These are phyloP conservation scores for Wickerhamomyces bovis DNA, from an alignment of 805 yeast genomes.

Conservation along the genomic window DNA sequence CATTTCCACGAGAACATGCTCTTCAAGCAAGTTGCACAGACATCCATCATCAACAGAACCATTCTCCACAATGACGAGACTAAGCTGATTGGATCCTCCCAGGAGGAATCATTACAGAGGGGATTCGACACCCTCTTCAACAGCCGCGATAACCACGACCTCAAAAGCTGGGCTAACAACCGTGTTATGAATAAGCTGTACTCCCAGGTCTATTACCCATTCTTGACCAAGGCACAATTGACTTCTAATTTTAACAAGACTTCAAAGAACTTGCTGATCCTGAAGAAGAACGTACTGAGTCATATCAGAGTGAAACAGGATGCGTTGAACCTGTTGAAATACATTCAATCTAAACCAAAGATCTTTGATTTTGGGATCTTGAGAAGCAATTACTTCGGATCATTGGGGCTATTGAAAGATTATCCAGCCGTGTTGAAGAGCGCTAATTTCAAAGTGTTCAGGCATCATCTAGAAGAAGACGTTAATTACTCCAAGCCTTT, in stretches of 20 bases:
- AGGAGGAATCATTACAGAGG: constrained; percentile 9
- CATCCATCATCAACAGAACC: constrained; percentile 13
- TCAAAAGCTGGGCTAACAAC: not conserved
- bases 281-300: constrained; percentile 4
- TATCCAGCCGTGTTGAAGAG: constrained; percentile 7
- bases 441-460: constrained; percentile 10
- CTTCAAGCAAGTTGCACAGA: constrained; percentile 14
- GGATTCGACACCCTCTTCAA: constrained; percentile 10
- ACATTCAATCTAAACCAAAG: constrained; percentile 1
- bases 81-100: constrained; percentile 5
- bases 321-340: constrained; percentile 4
- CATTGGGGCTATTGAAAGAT: constrained; percentile 10
- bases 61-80: constrained; percentile 10
- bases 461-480: constrained; percentile 7
- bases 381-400: constrained; percentile 16
- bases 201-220: constrained; percentile 16
- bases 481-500: constrained; percentile 12
- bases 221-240: constrained; percentile 12
- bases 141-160: not conserved
- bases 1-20: constrained; percentile 20
- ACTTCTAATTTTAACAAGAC: constrained; percentile 8
- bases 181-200: constrained; percentile 8
- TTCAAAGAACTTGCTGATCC: not conserved
- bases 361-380: constrained; percentile 18
- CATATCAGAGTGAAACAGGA: constrained; percentile 7